phyloP scores from a whole-genome alignment of 495 filamentous ascomycete species.

The Aspergillus egyptiacus region DNA sequence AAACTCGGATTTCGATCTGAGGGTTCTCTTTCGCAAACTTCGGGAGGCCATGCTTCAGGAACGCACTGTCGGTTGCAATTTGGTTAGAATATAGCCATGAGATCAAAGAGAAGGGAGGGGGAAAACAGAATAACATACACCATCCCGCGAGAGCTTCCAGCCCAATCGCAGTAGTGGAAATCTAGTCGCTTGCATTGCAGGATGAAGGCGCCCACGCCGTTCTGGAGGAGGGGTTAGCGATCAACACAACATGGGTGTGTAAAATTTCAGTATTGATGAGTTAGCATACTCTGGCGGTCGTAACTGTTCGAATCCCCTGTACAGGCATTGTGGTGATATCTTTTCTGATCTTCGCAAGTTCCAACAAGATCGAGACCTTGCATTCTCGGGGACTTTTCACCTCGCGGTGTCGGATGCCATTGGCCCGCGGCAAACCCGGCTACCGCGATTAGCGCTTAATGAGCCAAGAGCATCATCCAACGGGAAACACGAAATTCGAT shows the following conservation, averaged over 20 bases:
- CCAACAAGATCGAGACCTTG: neutral
- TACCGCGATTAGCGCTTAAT: slow-evolving; percentile 15
- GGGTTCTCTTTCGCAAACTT: slow-evolving; percentile 74
- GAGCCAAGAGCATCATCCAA: neutral
- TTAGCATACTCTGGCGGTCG: slow-evolving; percentile 34
- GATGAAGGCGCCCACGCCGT: slow-evolving; percentile 95
- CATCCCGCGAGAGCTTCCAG: slow-evolving; percentile 88
- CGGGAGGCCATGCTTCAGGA: slow-evolving; percentile 69
- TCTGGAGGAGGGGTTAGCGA: slow-evolving; percentile 46
- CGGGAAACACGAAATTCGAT: slow-evolving; percentile 3
- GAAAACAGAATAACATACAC: slow-evolving; percentile 52
- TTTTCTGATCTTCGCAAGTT: slow-evolving; percentile 7
- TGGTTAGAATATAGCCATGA: neutral
- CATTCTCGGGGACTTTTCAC: slow-evolving; percentile 22
- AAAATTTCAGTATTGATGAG: too few relatives aligned
- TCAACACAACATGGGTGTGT: neutral
- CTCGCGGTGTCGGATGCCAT: slow-evolving; percentile 10
- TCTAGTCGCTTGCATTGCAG: slow-evolving; percentile 93
- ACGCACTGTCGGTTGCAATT: slow-evolving; percentile 49
- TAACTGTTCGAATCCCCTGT: slow-evolving; percentile 46
- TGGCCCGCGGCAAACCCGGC: slow-evolving; percentile 23
- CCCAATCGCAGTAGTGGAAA: slow-evolving; percentile 95
- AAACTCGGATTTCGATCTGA: slow-evolving; percentile 84
- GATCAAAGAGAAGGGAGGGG: neutral
- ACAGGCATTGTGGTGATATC: slow-evolving; percentile 57